A percentile compares a stretch with the other conserved stretches of the same genome.
These are phyloP conservation scores for Xylaria sp. DNA, from an alignment of 2,329 filamentous ascomycete genomes.

Conservation along the genomic window DNA sequence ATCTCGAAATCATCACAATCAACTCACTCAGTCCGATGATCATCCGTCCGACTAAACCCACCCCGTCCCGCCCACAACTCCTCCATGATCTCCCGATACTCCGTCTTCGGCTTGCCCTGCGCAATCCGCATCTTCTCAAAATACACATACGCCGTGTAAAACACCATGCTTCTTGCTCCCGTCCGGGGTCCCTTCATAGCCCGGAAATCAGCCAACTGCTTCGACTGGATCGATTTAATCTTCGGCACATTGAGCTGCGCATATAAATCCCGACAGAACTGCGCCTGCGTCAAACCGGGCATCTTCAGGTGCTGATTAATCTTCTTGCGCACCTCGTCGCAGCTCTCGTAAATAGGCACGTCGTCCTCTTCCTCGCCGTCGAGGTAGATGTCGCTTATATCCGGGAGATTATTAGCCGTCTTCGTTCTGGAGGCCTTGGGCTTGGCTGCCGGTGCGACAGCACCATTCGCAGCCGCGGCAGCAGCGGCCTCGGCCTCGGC, in stretches of 20 bases:
- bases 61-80: slow-evolving; percentile 17
- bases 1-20: neutral
- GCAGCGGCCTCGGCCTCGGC: slow-evolving; percentile 1
- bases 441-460: neutral
- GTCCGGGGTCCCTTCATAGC: slow-evolving; percentile 41
- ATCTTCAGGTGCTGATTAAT: slow-evolving; percentile 47
- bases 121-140: slow-evolving; percentile 55
- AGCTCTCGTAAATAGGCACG: slow-evolving; percentile 50
- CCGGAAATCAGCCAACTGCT: slow-evolving; percentile 45
- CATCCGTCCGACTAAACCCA: neutral
- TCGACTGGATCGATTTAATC: slow-evolving; percentile 30
- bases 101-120: slow-evolving; percentile 47
- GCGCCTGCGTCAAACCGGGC: slow-evolving; percentile 44
- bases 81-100: slow-evolving; percentile 47
- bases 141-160: slow-evolving; percentile 52
- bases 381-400: slow-evolving; percentile 39
- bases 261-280: slow-evolving; percentile 42
- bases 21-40: slow-evolving; percentile 11
- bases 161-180: slow-evolving; percentile 43
- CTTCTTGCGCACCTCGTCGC: slow-evolving; percentile 53
- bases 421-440: neutral
- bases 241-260: slow-evolving; percentile 33
- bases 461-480: neutral
- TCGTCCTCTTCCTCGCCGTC: slow-evolving; percentile 38
- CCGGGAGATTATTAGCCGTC: slow-evolving; percentile 21